Evolutionary conservation across 768 basidiomycete species (phyloP).

Genomic region (Crassisporium funariophilum): DNA sequence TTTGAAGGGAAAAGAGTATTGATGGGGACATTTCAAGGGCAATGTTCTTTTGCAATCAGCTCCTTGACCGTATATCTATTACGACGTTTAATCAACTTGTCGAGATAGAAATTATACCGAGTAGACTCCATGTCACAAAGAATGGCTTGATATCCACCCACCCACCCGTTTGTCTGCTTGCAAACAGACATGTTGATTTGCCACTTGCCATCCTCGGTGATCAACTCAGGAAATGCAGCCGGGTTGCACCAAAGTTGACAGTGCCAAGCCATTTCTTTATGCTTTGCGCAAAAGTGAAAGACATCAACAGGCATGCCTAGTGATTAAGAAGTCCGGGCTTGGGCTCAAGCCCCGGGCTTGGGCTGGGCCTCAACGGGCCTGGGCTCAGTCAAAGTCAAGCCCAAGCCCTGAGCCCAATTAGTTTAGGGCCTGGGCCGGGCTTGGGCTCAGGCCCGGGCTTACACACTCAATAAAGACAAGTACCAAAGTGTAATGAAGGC

Average conservation of each 20-base stretch:
- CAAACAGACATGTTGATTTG: slow-evolving; percentile 35
- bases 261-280: slow-evolving; percentile 22
- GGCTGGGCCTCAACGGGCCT: too few relatives aligned
- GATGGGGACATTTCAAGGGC: slow-evolving; percentile 11
- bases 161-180: slow-evolving; percentile 38
- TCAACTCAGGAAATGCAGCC: slow-evolving; percentile 18
- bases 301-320: slow-evolving; percentile 25
- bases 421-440: too few relatives aligned
- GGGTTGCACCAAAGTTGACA: slow-evolving; percentile 32
- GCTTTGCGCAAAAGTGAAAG: slow-evolving; percentile 31
- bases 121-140: slow-evolving; percentile 29
- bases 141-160: slow-evolving; percentile 29
- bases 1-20: slow-evolving; percentile 2
- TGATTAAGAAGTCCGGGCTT: too few relatives aligned
- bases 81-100: slow-evolving; percentile 32
- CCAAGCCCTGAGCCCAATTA: too few relatives aligned
- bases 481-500: too few relatives aligned
- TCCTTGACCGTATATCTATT: slow-evolving; percentile 10
- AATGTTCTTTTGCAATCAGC: not conserved
- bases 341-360: too few relatives aligned
- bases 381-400: too few relatives aligned
- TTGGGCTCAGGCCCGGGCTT: too few relatives aligned
- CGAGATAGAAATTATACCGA: slow-evolving; percentile 34
- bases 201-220: slow-evolving; percentile 19
- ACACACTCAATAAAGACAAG: too few relatives aligned